phyloP scores from a whole-genome alignment of 345 rosid species.

The Lagerstroemia speciosa region DNA sequence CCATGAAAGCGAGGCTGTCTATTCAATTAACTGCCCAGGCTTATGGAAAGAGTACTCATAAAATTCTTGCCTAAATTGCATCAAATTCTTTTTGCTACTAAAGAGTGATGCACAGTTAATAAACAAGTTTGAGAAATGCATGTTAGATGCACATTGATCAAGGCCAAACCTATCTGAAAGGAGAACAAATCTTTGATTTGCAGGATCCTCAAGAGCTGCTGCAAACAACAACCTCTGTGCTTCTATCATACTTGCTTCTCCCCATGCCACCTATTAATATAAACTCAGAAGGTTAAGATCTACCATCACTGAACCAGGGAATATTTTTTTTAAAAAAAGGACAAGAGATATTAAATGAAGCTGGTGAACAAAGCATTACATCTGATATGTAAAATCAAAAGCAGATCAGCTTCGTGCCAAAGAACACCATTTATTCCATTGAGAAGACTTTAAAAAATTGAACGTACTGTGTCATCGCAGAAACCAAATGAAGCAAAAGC shows the following conservation, averaged over 20 bases:
- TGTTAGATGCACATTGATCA: neutral
- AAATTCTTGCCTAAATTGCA: too few relatives aligned
- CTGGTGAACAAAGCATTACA: neutral
- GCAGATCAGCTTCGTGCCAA: neutral
- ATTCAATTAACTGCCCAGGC: neutral
- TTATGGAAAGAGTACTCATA: too few relatives aligned
- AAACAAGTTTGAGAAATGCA: neutral
- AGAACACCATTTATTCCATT: neutral
- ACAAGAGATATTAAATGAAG: neutral
- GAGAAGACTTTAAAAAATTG: neutral
- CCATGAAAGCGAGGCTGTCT: neutral
- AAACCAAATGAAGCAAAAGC: neutral
- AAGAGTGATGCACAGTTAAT: neutral
- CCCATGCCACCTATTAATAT: constrained; percentile 65
- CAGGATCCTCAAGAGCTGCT: constrained; percentile 63
- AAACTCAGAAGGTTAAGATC: neutral
- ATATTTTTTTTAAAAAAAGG: neutral
- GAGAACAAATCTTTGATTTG: constrained; percentile 82
- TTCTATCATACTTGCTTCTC: constrained; percentile 78
- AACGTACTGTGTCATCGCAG: neutral
- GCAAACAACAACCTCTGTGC: constrained; percentile 81
- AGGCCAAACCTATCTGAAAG: constrained; percentile 73
- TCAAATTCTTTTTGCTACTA: too few relatives aligned
- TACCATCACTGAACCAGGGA: neutral
- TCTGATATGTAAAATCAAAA: neutral